phyloP scores from a whole-genome alignment of 768 basidiomycete species.

The Boletus pseudo-olivaceus region DNA sequence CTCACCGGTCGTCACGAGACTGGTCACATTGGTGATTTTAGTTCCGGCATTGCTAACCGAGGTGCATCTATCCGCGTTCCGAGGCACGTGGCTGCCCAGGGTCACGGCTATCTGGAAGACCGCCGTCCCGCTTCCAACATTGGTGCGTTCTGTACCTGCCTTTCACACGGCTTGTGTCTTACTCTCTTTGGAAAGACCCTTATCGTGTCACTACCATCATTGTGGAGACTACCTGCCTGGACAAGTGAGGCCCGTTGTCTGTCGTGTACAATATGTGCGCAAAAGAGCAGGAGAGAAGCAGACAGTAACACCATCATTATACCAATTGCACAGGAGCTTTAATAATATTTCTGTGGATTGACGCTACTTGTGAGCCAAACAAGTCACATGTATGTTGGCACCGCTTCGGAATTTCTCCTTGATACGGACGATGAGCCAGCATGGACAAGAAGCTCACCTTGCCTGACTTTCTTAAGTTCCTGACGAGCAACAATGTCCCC shows the following conservation, averaged over 20 bases:
- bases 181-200: constrained; percentile 55
- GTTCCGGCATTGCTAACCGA: constrained; percentile 95
- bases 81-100: constrained; percentile 86
- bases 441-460: constrained; percentile 50
- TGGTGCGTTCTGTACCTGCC: constrained; percentile 48
- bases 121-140: constrained; percentile 98
- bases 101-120: constrained; percentile 95
- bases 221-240: constrained; percentile 80
- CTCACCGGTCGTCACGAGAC: constrained; percentile 98
- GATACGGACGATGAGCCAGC: not conserved
- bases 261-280: constrained; percentile 9
- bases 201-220: constrained; percentile 92
- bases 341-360: constrained; percentile 10
- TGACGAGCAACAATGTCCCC: constrained; percentile 55
- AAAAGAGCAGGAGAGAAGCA: constrained; percentile 3
- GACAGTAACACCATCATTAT: constrained; percentile 20
- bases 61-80: constrained; percentile 97
- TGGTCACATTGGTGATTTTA: constrained; percentile 87
- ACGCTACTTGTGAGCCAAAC: not conserved
- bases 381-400: not conserved
- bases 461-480: constrained; percentile 62
- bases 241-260: constrained; percentile 41
- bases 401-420: not conserved
- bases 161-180: not conserved
- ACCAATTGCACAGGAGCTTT: constrained; percentile 12